Evolutionary conservation across 768 basidiomycete genomes (phyloP), one percentile per base, ranked within the genome.

Genomic region (Cyathus striatus): DNA sequence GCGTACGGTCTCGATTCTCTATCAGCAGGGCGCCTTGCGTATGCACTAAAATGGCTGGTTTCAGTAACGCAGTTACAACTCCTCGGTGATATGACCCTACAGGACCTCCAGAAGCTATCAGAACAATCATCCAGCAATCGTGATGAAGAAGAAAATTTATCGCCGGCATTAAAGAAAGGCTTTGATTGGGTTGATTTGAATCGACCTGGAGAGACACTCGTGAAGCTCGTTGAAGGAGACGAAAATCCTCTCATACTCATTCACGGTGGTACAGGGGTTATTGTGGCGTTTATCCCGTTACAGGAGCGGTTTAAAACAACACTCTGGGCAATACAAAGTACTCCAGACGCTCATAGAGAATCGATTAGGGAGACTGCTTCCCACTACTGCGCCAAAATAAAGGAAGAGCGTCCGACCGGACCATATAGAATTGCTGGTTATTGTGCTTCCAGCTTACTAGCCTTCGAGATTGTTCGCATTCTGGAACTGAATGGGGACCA

Each of bases 1-100:
- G 54, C 63, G 2, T 72, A 71, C 32, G 71, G 71, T 6, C 53
- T 70, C 14, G 70, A 72, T 47, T 72, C 70, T 2, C 57, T 72
- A 5, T 57, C 63, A 7, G 69, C 70, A 12, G 62, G 62, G 4
- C 57, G 58, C n/a, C 48, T 70, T 9, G 63, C 69, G 3, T 57
- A 56, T 40, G 55, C 57, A 1, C 57, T 72, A 27, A 56, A 56
- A 6, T 51, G 60, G 1, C 51, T 52, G 22, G 48, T 65, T 14
- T 39, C 53, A 21, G 48, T 64, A 24, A 56, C 64, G 2, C 67
- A 69, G 43, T 51, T 69, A 40, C 66, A 68, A 43, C 54, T 69
- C 4, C 49, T 69, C 9, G 63, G 56, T 3, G 62, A 63, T 36
- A 42, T 68, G 26, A 55, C 55, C 14, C 52, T 65, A 17, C 50